These are phyloP conservation scores for Auriscalpium vulgare DNA, from an alignment of 768 basidiomycete species.

Conservation along the genomic window DNA sequence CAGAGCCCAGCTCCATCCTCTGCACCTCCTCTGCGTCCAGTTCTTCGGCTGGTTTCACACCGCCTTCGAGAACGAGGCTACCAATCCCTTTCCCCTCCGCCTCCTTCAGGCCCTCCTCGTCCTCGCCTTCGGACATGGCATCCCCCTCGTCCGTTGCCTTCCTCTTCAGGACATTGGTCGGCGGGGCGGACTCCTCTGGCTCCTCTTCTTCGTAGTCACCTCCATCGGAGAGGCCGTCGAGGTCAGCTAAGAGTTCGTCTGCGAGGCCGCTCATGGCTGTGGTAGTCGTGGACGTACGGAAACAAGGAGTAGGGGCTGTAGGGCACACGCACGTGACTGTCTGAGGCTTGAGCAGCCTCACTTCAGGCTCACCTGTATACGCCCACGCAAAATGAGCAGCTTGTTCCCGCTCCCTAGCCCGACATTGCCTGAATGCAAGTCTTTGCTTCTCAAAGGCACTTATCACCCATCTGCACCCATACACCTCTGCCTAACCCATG, in stretches of 20 bases:
- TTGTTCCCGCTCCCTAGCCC: slow-evolving; percentile 37
- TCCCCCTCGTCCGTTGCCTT: slow-evolving; percentile 52
- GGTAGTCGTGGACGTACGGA: neutral
- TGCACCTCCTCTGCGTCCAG: slow-evolving; percentile 91
- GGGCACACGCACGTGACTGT: too few relatives aligned
- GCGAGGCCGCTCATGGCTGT: slow-evolving; percentile 69
- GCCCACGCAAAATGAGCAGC: slow-evolving; percentile 10
- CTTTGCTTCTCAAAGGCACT: slow-evolving; percentile 54
- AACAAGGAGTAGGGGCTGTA: too few relatives aligned
- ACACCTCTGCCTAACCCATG: slow-evolving; percentile 51
- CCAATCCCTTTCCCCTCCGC: slow-evolving; percentile 33
- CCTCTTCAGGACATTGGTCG: slow-evolving; percentile 44
- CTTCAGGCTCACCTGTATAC: too few relatives aligned
- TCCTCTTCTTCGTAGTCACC: slow-evolving; percentile 43
- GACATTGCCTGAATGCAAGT: slow-evolving; percentile 44
- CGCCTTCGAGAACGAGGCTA: slow-evolving; percentile 73
- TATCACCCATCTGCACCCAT: slow-evolving; percentile 66
- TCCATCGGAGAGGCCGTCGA: slow-evolving; percentile 73
- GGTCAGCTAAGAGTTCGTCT: slow-evolving; percentile 88
- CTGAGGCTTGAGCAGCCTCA: too few relatives aligned
- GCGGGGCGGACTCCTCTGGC: slow-evolving; percentile 19
- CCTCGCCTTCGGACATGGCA: slow-evolving; percentile 50
- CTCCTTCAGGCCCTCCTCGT: slow-evolving; percentile 35
- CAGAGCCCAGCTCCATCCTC: slow-evolving; percentile 79
- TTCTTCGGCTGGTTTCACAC: slow-evolving; percentile 91